Base-by-base conservation (phyloP, 441 rosid genomes). In the Isatis lusitanica region DNA sequence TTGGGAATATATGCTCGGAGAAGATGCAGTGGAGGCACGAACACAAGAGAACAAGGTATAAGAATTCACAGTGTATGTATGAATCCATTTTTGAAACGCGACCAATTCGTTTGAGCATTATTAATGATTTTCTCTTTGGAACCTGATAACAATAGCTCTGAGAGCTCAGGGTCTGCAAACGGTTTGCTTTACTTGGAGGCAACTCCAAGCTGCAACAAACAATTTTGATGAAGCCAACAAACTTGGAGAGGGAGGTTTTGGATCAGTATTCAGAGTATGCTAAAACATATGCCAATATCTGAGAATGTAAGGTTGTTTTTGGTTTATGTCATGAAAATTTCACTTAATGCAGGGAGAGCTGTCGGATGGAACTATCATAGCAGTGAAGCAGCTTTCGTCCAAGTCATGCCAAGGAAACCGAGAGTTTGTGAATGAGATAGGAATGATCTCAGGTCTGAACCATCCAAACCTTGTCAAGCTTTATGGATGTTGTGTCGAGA, bases 381-480 rank as follows among this genome's bases (percentile, higher is more conserved):
- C 93, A 12, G 95, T 89, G n/a, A 91, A 91, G 81, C 87, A 85
- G 71, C 87, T 89, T 0, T 91, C 95, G 35, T 83, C 97, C 5
- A 89, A 81, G 70, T 91, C 97, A 18, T 74, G 74, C 72, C 97
- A 91, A 76, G 95, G 93, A 61, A 86, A 83, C 66, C 85, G 86
- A 0, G 95, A 91, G 58, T 91, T 91, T 73, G 64, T 89, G 24
- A 91, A 84, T 58, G 97, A 89, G 73, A 85, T 89, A 11, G 92
- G 92, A 44, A 87, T 88, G 88, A 88, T 88, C 50, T 85, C 93
- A 15, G 82, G 88, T 73, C 83, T 86, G 46, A 82, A 85, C 35
- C 93, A 85, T 75, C 85, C 82, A 65, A 86, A 88, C 69, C 86
- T 88, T 30, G 89, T 88, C 48, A 84, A 83, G 39, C 89, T 88